Conservation (phyloP, 73 alveolate genomes). For the Paramecium pentaurelia region DNA sequence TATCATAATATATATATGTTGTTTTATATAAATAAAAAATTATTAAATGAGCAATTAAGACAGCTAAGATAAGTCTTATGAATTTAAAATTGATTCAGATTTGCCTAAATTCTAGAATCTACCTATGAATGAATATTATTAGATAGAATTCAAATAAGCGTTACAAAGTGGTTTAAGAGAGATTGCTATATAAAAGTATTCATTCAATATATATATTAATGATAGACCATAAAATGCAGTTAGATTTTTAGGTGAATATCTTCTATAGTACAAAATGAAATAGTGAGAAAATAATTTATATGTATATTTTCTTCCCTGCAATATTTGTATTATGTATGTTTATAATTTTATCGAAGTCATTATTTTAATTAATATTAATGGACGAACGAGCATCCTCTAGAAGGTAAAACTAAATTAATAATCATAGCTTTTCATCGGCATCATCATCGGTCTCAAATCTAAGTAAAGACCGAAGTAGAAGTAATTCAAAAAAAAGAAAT, state of each 20-base stretch:
- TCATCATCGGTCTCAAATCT: not conserved
- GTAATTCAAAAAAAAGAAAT: conserved; percentile 36
- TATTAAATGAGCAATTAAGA: not conserved
- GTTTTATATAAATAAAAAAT: no score
- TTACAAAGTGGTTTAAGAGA: not conserved
- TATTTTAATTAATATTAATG: no score
- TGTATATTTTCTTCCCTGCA: not conserved
- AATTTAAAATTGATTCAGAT: not conserved
- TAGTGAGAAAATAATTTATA: not conserved
- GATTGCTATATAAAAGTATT: not conserved
- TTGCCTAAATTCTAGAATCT: not conserved
- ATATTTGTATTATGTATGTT: not conserved
- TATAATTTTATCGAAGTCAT: not conserved
- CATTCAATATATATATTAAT: not conserved
- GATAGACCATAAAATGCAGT: not conserved
- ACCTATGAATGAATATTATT: not conserved
- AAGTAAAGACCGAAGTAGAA: not conserved
- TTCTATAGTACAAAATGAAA: not conserved
- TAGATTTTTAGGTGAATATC: not conserved
- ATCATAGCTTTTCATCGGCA: not conserved
- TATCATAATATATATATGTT: not conserved
- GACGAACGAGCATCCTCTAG: conserved; percentile 22
- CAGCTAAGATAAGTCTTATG: not conserved
- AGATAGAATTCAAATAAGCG: not conserved
- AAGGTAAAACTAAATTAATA: not conserved